Evolutionary conservation across 768 basidiomycete species (phyloP), one percentile per base, ranked within the genome.

Genomic region (Pleurotus platypus): DNA sequence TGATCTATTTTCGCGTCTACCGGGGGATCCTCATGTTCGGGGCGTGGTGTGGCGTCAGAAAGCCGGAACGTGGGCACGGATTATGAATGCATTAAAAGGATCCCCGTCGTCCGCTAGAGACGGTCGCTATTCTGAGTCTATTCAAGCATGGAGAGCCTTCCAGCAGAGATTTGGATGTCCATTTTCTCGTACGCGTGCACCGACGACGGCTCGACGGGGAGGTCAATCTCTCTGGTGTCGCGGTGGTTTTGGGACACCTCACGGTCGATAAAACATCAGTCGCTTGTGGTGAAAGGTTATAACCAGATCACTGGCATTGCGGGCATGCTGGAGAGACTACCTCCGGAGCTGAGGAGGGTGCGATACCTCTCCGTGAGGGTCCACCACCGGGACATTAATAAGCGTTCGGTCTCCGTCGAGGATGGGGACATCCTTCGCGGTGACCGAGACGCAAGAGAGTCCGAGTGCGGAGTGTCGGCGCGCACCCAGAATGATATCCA

Each of bases 211-310:
- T 58, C 56, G 4, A 74, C 73, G 4, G 75, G 72, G 4, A 69
- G 72, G 8, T 63, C 73, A 5, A 65, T 75, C 15, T 70, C 74
- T 22, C 66, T 70, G 30, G 72, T 73, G 24, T 76, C 74, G 24
- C 61, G 62, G 40, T 66, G 58, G 58, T 63, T 73, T 54, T 59
- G 63, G 53, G 57, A 65, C 12, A 53, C 63, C 5, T 72, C 73
- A 7, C 45, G 58, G 24, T 64, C 59, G 18, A 61, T 62, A 57
- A 68, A 65, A 55, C 63, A 67, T 35, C 71, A 71, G 39, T 72
- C 69, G 26, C 57, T 74, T 22, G 68, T 68, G 18, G 43, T 72
- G 27, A 30, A 57, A 1, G 69, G 73, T 26, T 58, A 62, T 27
- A 35, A 37, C 1, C 67, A 71, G 58, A 57, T 73, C 12, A 20